These are phyloP conservation scores for Metahyphopichia silvanorum DNA, from an alignment of 805 yeast species.

Conservation along the genomic window DNA sequence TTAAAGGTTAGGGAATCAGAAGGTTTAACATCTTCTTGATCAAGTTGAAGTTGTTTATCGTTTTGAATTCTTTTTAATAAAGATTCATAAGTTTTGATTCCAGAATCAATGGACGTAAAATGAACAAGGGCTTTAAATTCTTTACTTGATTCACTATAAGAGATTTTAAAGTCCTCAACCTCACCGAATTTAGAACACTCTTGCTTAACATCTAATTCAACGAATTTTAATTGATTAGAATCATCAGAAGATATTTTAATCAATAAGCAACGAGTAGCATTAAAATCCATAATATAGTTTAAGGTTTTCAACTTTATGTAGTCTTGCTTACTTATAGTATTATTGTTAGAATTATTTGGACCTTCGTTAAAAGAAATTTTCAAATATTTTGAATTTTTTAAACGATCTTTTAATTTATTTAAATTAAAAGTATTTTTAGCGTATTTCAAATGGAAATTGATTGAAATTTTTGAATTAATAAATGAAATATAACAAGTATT, in stretches of 20 bases:
- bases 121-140: constrained; percentile 19
- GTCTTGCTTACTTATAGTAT: constrained; percentile 19
- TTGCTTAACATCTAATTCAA: constrained; percentile 12
- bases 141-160: constrained; percentile 5
- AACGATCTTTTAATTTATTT: constrained; percentile 16
- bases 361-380: constrained; percentile 27
- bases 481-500: constrained; percentile 36
- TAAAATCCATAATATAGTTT: constrained; percentile 36
- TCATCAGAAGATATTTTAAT: constrained; percentile 7
- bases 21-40: constrained; percentile 7
- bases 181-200: constrained; percentile 40
- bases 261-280: constrained; percentile 34
- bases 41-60: constrained; percentile 12
- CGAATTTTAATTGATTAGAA: not conserved
- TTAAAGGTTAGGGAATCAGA: constrained; percentile 5
- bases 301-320: constrained; percentile 37
- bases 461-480: constrained; percentile 30
- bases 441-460: constrained; percentile 31
- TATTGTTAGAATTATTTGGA: constrained; percentile 3
- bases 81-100: constrained; percentile 43
- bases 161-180: constrained; percentile 31
- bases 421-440: constrained; percentile 22
- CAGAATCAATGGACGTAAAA: constrained; percentile 44
- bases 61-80: constrained; percentile 16
- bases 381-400: constrained; percentile 24